Percentiles rank a stretch among this genome's conserved stretches.
Evolutionary conservation across 345 rosid genomes (phyloP).

Genomic region (Draba incana): DNA sequence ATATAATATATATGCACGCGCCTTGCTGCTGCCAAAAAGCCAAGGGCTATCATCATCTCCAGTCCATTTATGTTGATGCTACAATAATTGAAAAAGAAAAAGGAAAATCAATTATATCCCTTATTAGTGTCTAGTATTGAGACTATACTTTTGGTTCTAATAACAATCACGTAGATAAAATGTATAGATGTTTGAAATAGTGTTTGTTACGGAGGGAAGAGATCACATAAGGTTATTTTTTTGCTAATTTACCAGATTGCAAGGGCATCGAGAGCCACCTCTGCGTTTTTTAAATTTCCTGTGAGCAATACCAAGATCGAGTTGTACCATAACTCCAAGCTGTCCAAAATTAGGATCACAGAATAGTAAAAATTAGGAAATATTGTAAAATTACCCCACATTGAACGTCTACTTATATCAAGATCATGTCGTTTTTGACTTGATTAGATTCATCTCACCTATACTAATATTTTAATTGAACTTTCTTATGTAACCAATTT

Average conservation of each 20-base stretch:
- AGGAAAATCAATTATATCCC: background rate
- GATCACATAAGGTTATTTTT: background rate
- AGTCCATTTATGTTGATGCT: slow-evolving; percentile 75
- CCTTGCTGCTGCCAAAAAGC: slow-evolving; percentile 82
- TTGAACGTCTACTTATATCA: too few species aligned
- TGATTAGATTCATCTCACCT: slow-evolving; percentile 7
- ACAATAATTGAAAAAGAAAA: slow-evolving; percentile 5
- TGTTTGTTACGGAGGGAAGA: background rate
- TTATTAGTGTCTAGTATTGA: background rate
- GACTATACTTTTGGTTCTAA: background rate
- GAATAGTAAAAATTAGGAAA: background rate
- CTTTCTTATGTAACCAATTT: background rate
- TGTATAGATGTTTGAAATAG: background rate
- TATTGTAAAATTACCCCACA: too few species aligned
- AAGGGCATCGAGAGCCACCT: slow-evolving; percentile 76
- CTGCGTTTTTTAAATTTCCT: slow-evolving; percentile 68
- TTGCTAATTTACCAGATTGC: slow-evolving; percentile 66
- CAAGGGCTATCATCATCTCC: slow-evolving; percentile 86
- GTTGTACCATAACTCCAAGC: slow-evolving; percentile 90
- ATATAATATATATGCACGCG: slow-evolving; percentile 13
- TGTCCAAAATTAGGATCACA: slow-evolving; percentile 34
- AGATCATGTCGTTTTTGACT: background rate
- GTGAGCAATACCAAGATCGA: slow-evolving; percentile 68
- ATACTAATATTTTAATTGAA: background rate
- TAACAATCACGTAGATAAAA: slow-evolving; percentile 13